Base-by-base conservation (phyloP, 2,329 filamentous ascomycete genomes). In the Apiospora kogelbergensis region DNA sequence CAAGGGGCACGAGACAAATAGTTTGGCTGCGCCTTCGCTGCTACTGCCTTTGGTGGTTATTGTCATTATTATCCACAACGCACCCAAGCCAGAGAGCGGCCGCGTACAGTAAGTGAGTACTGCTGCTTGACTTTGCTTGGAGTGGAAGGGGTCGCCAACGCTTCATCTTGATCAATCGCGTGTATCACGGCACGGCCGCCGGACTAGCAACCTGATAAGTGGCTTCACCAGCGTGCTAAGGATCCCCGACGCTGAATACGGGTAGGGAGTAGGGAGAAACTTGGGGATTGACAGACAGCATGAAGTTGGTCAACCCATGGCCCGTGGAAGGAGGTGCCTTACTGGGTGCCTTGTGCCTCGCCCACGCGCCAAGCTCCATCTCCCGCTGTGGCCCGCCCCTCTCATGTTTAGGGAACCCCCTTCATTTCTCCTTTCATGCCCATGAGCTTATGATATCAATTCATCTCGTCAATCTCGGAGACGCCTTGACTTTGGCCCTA, bases 401-500 rank as follows among this genome's bases (percentile, higher is more conserved):
- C 22, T 42, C 20, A 42, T 44, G 46, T 45, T 44, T 22, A 67
- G 63, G 48, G 40, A 70, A 22, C 53, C 53, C 48, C 53, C 53
- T 60, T 60, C 53, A 60, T 60, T 60, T 60, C 53, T 60, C 53
- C 30, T 60, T 60, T 60, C 30, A 60, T 60, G 53, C 53, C 53
- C 53, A 60, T 60, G 53, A 60, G 53, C 53, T 57, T 37, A 65
- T 70, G 69, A 68, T 67, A 68, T 70, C 67, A 68, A 60, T 45
- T 68, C 53, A 67, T 64, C 48, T 68, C 63, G 41, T 42, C 69
- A 67, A 67, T 70, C 48, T 70, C 69, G 69, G 69, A 48, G 60
- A 70, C 67, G 67, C 69, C 69, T 68, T 44, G 65, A 60, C 53
- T 60, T 60, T 60, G 53, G 48, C 53, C 53, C 53, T 60, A 60